phyloP scores from a whole-genome alignment of 225 moss, liverwort and hornwort genomes.

The Pseudoscleropodium purum region DNA sequence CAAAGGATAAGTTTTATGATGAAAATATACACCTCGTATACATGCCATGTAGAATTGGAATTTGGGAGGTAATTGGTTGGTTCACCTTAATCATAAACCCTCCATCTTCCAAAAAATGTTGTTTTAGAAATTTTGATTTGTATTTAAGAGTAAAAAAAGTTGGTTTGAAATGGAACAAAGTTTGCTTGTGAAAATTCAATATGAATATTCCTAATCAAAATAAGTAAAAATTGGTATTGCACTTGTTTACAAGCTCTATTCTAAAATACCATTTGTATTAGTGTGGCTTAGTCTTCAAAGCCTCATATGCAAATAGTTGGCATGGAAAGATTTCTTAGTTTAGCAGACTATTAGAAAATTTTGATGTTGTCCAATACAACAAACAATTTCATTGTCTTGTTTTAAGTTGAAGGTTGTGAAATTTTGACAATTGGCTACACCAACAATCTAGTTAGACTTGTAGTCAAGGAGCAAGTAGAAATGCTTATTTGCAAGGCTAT shows the following conservation, averaged over 20 bases:
- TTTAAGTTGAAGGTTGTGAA: no score
- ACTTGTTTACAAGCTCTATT: background rate
- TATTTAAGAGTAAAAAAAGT: no score
- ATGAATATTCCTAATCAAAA: background rate
- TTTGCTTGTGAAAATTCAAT: background rate
- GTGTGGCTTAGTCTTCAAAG: background rate
- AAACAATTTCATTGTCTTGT: background rate
- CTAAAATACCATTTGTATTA: background rate
- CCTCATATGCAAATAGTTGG: background rate
- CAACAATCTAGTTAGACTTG: no score
- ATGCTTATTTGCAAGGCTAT: no score
- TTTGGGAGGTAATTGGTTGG: background rate
- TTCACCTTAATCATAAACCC: background rate
- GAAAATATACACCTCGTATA: no score
- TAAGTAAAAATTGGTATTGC: accelerated
- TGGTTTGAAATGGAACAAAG: background rate
- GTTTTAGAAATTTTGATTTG: no score
- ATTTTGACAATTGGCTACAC: background rate
- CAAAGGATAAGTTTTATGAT: no score
- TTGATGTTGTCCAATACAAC: background rate
- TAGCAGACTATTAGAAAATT: background rate
- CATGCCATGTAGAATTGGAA: no score
- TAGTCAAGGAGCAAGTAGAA: no score
- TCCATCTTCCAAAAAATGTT: background rate
- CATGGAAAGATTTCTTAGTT: no score